These are phyloP conservation scores for Penicillium paradoxum DNA, from an alignment of 495 filamentous ascomycete genomes.

Conservation along the genomic window DNA sequence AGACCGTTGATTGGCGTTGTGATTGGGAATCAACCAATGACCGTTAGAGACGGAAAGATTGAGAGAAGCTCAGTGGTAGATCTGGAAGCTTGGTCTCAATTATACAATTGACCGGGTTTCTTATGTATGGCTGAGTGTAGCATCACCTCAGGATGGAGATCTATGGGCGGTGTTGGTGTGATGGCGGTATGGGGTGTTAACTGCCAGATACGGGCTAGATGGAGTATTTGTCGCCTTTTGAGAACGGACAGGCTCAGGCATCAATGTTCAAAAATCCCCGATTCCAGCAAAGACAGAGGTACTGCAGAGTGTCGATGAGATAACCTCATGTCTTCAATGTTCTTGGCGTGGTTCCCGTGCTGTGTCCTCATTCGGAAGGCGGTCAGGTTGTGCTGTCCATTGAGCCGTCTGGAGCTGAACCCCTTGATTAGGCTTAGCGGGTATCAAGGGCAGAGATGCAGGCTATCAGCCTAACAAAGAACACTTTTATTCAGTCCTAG, in stretches of 20 bases:
- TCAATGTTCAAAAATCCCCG: not conserved
- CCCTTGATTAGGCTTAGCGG: not conserved
- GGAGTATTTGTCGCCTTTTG: not conserved
- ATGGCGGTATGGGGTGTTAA: not conserved
- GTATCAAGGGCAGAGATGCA: not conserved
- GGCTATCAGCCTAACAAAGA: no score
- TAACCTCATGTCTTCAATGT: not conserved
- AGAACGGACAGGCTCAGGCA: no score
- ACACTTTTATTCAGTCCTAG: no score
- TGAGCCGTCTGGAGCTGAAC: not conserved
- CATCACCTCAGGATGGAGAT: not conserved
- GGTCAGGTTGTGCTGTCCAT: not conserved
- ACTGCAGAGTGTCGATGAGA: not conserved
- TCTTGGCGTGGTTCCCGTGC: not conserved
- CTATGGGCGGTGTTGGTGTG: not conserved
- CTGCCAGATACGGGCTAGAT: not conserved
- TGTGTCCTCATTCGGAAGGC: not conserved
- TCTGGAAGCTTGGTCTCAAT: not conserved
- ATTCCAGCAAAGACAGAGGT: not conserved
- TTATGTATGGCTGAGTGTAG: not conserved
- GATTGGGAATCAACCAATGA: no score
- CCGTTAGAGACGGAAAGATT: not conserved
- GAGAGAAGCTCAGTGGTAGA: not conserved
- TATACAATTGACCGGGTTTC: not conserved
- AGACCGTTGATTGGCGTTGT: not conserved